phyloP scores from a whole-genome alignment of 2,329 filamentous ascomycete species.

The Epichloe amarillans region DNA sequence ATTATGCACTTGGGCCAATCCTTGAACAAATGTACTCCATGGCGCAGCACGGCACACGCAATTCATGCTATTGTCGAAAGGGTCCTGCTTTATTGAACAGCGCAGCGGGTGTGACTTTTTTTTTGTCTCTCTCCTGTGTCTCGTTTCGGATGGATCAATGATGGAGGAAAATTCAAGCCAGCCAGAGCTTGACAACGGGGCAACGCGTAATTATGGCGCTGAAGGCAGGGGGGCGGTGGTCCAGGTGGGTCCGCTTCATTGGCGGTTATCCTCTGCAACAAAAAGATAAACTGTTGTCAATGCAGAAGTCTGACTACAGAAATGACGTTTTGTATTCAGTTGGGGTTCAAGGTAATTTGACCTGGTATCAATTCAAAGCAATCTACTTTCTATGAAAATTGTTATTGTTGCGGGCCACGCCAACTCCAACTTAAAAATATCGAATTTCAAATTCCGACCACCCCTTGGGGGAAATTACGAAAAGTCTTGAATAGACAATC shows the following conservation, averaged over 20 bases:
- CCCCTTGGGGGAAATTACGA: background rate
- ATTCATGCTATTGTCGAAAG: slow-evolving; percentile 22
- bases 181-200: background rate
- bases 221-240: background rate
- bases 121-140: background rate
- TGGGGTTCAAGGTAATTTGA: background rate
- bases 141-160: too few relatives aligned
- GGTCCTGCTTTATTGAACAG: background rate
- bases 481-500: background rate
- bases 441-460: background rate
- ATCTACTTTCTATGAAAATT: background rate
- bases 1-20: slow-evolving; percentile 27
- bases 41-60: slow-evolving; percentile 34
- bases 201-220: background rate
- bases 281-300: too few relatives aligned
- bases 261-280: background rate
- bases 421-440: background rate
- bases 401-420: background rate
- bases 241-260: slow-evolving; percentile 1
- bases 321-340: too few relatives aligned
- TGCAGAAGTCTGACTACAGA: too few relatives aligned
- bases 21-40: slow-evolving; percentile 34
- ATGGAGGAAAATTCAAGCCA: background rate
- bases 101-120: background rate
- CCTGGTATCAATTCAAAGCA: background rate